Conservation (phyloP, 371 early-diverging fungal species). For the Actinomucor elegans region DNA sequence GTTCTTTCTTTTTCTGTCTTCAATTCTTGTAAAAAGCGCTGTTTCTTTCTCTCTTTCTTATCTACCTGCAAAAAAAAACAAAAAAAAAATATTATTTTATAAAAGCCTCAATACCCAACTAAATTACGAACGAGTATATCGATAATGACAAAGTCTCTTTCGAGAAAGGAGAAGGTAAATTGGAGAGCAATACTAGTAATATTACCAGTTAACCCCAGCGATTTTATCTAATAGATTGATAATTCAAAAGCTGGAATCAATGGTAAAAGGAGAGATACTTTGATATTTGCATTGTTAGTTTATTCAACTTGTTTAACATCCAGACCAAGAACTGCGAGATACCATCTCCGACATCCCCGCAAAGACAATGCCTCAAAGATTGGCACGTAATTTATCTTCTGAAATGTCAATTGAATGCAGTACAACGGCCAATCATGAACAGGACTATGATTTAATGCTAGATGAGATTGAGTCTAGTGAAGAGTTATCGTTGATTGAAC, state of each 20-base stretch:
- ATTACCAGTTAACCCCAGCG: background rate
- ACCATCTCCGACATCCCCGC: slow-evolving; percentile 3
- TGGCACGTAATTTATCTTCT: slow-evolving; percentile 13
- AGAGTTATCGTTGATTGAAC: slow-evolving; percentile 3
- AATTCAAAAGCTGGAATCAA: background rate
- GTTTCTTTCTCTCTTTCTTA: background rate
- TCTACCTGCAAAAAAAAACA: background rate
- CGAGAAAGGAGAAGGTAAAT: too few relatives aligned
- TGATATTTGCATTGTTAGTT: too few relatives aligned
- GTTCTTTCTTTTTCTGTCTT: background rate
- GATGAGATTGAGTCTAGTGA: background rate
- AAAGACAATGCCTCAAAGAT: background rate
- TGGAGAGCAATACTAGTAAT: background rate
- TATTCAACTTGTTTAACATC: too few relatives aligned
- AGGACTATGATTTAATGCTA: background rate
- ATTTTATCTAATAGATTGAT: background rate
- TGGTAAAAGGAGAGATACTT: too few relatives aligned
- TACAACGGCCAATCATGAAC: background rate
- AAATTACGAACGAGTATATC: background rate
- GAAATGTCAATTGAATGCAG: slow-evolving; percentile 40
- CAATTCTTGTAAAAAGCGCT: background rate
- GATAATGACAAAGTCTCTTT: background rate
- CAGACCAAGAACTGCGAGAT: background rate
- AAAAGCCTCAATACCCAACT: background rate
- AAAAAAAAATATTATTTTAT: background rate